phyloP scores from a whole-genome alignment of 306 rosid genomes.

The Luffa acutangula region DNA sequence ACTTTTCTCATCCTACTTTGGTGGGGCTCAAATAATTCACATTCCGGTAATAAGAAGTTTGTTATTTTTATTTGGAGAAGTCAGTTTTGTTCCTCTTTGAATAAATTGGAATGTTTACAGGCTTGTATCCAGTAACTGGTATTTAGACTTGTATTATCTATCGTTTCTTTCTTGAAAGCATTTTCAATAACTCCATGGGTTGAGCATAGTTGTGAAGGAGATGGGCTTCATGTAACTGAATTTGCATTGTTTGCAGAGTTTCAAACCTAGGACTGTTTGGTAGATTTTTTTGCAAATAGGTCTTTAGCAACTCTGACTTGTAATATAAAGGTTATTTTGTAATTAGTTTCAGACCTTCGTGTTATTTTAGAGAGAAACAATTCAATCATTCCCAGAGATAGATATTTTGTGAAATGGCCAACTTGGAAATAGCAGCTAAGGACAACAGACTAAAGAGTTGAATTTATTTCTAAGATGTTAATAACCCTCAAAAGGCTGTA shows the following conservation, averaged over 20 bases:
- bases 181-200: background rate
- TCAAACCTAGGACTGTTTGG: background rate
- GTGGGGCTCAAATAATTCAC: conserved; percentile 43
- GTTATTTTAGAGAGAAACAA: background rate
- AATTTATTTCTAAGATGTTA: background rate
- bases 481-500: background rate
- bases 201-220: background rate
- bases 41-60: conserved; percentile 46
- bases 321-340: background rate
- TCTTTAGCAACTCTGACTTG: background rate
- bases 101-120: background rate
- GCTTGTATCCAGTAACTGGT: background rate
- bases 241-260: background rate
- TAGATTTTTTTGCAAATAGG: background rate
- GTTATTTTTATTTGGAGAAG: background rate
- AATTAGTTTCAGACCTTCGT: background rate
- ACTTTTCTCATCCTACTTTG: conserved; percentile 73
- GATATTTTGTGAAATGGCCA: background rate
- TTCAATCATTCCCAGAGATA: background rate
- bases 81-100: background rate
- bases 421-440: background rate
- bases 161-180: background rate
- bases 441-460: background rate
- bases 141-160: background rate
- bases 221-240: background rate